Conservation (phyloP, 192 early-diverging fungal species). For the Backusella liffmaniae region DNA sequence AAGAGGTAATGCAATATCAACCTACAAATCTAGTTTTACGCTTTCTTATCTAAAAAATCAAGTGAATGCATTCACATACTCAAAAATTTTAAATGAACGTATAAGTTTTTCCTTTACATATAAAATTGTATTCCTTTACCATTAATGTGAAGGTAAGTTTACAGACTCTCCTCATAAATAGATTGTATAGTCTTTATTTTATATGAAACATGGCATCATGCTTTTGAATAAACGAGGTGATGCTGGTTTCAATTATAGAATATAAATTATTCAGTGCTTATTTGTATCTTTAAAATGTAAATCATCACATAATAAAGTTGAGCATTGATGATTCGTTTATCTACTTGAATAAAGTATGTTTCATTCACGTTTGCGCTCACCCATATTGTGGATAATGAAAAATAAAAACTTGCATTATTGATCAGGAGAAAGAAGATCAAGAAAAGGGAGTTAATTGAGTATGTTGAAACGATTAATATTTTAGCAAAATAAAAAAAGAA, state of each 20-base stretch:
- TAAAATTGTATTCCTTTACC: no score
- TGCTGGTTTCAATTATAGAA: background rate
- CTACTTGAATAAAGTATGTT: no score
- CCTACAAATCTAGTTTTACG: background rate
- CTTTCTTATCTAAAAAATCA: background rate
- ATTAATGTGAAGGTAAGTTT: background rate
- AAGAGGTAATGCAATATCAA: background rate
- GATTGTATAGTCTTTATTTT: background rate
- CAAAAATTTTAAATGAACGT: background rate
- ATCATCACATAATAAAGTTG: background rate
- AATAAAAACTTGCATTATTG: background rate
- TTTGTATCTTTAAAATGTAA: background rate
- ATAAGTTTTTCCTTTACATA: background rate
- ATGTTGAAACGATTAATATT: background rate
- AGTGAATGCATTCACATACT: background rate
- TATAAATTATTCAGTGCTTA: background rate
- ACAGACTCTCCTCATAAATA: background rate
- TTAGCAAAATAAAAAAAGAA: background rate
- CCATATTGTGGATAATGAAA: background rate
- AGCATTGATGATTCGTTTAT: background rate
- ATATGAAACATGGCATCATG: background rate
- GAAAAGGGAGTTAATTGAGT: background rate
- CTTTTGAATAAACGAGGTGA: background rate
- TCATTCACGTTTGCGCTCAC: no score
- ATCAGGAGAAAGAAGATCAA: background rate